Percentiles rank a stretch among this genome's conserved stretches.
phyloP scores from a whole-genome alignment of 371 early-diverging fungal species.

The Mortierella sp. region DNA sequence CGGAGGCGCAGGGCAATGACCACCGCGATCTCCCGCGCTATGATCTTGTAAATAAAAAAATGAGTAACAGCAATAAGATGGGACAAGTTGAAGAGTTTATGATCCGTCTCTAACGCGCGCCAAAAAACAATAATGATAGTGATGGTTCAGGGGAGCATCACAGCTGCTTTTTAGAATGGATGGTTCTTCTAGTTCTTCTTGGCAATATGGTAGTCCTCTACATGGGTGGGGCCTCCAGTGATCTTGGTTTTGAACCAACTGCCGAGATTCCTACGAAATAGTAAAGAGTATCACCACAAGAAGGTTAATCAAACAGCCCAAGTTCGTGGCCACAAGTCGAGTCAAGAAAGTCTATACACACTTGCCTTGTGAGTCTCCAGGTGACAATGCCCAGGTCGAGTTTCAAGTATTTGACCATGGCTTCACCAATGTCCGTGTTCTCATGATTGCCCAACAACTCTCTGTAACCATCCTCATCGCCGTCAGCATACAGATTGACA shows the following conservation, averaged over 20 bases:
- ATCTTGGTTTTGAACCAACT: too few species aligned
- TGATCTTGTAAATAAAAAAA: slow-evolving; percentile 1
- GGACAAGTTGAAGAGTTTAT: too few species aligned
- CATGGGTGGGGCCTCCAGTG: too few species aligned
- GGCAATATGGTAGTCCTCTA: too few species aligned
- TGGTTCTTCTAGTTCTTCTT: too few species aligned
- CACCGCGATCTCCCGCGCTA: background rate
- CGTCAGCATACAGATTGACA: slow-evolving; percentile 90
- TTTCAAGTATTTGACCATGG: slow-evolving; percentile 72
- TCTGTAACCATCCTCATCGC: slow-evolving; percentile 45
- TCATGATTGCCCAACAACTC: slow-evolving; percentile 80
- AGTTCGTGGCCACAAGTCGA: too few species aligned
- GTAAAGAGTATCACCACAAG: slow-evolving; percentile 61
- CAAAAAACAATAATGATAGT: too few species aligned
- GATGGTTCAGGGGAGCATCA: too few species aligned
- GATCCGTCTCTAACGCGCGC: too few species aligned
- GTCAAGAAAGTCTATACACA: too few species aligned
- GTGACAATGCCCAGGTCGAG: slow-evolving; percentile 77
- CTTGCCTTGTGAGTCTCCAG: slow-evolving; percentile 54
- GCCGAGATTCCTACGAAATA: background rate
- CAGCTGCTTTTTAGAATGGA: too few species aligned
- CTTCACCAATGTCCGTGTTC: slow-evolving; percentile 89
- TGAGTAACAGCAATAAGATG: background rate
- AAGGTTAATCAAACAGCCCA: too few species aligned
- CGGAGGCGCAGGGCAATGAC: slow-evolving; percentile 12